Conservation (phyloP, 1,284 basidiomycete species). For the Athelia psychrophila region DNA sequence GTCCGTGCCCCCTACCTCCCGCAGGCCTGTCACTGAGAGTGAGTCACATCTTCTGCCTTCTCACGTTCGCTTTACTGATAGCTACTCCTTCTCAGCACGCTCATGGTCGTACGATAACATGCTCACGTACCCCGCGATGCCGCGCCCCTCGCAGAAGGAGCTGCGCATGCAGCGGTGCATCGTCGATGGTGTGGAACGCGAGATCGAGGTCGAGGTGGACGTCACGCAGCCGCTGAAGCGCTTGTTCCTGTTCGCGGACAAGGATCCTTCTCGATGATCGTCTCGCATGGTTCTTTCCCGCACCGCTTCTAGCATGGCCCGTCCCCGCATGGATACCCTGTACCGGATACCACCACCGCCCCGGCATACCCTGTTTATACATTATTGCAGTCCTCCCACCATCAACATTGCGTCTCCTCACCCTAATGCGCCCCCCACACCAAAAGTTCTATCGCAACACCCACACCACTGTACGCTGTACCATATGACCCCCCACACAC, state of each 20-base stretch:
- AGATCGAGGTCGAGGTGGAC: constrained; percentile 51
- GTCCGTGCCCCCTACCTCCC: constrained; percentile 1
- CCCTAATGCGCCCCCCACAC: too few relatives aligned
- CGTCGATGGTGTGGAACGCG: constrained; percentile 50
- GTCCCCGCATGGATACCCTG: not conserved
- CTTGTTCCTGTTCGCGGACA: constrained; percentile 35
- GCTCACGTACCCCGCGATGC: constrained; percentile 64
- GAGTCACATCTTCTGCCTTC: constrained; percentile 15
- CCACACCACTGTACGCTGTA: too few relatives aligned
- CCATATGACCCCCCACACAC: too few relatives aligned
- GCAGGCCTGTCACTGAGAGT: constrained; percentile 36
- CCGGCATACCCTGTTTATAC: too few relatives aligned
- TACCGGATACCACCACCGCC: too few relatives aligned
- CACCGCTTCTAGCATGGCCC: not conserved
- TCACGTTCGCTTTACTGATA: constrained; percentile 9
- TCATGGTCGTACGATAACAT: constrained; percentile 72
- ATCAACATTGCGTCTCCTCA: too few relatives aligned
- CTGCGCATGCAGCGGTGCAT: constrained; percentile 42
- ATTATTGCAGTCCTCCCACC: too few relatives aligned
- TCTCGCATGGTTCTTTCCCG: not conserved
- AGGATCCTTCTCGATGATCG: constrained; percentile 2
- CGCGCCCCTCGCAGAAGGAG: constrained; percentile 49
- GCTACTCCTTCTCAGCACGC: constrained; percentile 41
- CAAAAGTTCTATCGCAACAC: too few relatives aligned
- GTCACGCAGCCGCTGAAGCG: constrained; percentile 42